Evolutionary conservation across 176 grass and related monocot species (phyloP).

Genomic region (Canna indica): DNA sequence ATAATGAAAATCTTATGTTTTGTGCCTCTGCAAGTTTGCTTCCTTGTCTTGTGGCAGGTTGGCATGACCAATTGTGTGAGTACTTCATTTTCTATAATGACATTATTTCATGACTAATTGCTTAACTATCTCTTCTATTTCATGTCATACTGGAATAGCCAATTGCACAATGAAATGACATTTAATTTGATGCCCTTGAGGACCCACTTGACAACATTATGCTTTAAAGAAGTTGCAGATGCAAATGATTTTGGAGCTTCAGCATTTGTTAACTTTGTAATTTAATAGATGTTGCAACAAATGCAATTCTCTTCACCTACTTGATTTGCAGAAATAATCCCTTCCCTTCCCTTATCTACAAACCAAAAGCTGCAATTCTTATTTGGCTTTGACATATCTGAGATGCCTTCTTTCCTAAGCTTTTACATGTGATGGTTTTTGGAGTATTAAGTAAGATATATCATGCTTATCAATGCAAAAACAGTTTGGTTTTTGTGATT

Average conservation of each 20-base stretch:
- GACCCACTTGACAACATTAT: not conserved
- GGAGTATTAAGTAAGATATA: not conserved
- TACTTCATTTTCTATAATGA: not conserved
- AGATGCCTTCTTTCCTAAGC: not conserved
- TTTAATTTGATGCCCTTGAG: not conserved
- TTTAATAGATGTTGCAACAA: not conserved
- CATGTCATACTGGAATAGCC: not conserved
- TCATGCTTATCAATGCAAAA: constrained; percentile 43
- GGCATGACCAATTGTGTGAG: not conserved
- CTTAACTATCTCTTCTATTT: not conserved
- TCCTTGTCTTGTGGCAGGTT: not conserved
- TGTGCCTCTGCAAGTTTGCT: not conserved
- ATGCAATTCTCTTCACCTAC: not conserved
- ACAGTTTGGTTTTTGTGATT: constrained; percentile 98
- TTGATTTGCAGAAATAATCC: not conserved
- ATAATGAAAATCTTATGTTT: not conserved
- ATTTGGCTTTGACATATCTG: not conserved
- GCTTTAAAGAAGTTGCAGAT: not conserved
- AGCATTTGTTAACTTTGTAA: not conserved
- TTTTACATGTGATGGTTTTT: not conserved
- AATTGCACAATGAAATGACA: not conserved
- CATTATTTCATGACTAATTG: not conserved
- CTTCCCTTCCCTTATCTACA: not conserved
- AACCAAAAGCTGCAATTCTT: not conserved
- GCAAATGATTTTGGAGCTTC: not conserved